These are phyloP conservation scores for Orbilia blumenaviensis DNA, from an alignment of 2,329 filamentous ascomycete genomes.

Conservation along the genomic window DNA sequence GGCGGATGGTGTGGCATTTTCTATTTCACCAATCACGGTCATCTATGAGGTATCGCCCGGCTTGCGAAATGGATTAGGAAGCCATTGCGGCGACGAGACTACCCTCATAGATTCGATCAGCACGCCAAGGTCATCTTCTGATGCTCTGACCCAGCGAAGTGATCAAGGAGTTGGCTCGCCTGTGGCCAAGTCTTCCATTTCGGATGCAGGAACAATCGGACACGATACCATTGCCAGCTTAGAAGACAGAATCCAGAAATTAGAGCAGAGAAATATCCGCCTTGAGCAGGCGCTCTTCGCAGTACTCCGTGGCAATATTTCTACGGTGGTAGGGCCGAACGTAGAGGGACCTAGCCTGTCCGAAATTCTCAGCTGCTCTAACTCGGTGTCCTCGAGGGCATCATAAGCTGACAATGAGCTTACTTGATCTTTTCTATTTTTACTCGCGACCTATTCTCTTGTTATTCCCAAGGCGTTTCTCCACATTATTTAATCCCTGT, in stretches of 20 bases:
- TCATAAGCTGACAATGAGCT: background rate
- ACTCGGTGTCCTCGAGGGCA: background rate
- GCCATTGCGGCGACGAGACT: background rate
- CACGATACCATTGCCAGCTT: conserved; percentile 12
- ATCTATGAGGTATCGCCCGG: conserved; percentile 43
- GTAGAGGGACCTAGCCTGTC: conserved; percentile 22
- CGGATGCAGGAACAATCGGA: background rate
- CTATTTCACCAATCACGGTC: conserved; percentile 30
- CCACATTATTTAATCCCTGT: background rate
- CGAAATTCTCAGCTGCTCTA: conserved; percentile 13
- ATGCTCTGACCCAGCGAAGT: conserved; percentile 13
- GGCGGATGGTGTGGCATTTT: background rate
- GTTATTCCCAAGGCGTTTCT: background rate
- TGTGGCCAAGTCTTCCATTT: background rate
- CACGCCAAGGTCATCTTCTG: conserved; percentile 28
- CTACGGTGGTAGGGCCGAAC: background rate
- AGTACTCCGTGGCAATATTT: conserved; percentile 56
- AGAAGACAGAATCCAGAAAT: conserved; percentile 54
- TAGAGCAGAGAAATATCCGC: conserved; percentile 57
- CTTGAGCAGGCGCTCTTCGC: conserved; percentile 57
- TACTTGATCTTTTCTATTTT: background rate
- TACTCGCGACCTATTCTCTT: background rate
- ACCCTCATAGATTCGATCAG: background rate
- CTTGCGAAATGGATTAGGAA: background rate
- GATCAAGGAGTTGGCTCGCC: conserved; percentile 5